Conservation (phyloP, 2,329 filamentous ascomycete genomes). For the Endoconidiophora polonica region DNA sequence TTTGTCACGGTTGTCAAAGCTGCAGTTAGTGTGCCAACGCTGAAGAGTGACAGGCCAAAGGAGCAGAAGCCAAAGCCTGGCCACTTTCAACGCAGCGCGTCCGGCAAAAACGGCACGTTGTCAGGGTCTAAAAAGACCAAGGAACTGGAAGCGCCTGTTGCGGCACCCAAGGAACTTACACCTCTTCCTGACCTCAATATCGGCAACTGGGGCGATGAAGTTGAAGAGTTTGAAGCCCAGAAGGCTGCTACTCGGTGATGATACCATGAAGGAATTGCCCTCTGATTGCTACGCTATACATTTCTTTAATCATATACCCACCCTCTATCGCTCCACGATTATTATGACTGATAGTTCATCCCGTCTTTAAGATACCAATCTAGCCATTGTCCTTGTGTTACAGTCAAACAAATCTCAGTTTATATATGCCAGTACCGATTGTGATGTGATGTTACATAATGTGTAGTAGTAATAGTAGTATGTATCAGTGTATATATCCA, state of each 20-base stretch:
- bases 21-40: neutral
- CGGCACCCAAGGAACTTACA: constrained; percentile 17
- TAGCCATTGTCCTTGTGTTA: too few relatives aligned
- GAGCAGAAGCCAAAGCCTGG: neutral
- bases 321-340: too few relatives aligned
- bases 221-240: constrained; percentile 30
- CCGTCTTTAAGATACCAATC: too few relatives aligned
- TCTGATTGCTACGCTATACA: neutral
- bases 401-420: too few relatives aligned
- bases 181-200: constrained; percentile 24
- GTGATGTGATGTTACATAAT: too few relatives aligned
- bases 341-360: too few relatives aligned
- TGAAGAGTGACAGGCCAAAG: too few relatives aligned
- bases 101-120: constrained; percentile 15
- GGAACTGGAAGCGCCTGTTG: constrained; percentile 12
- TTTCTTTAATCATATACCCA: too few relatives aligned
- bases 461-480: too few relatives aligned
- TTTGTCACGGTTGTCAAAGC: constrained; percentile 11
- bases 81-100: constrained; percentile 10
- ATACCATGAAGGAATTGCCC: neutral
- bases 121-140: constrained; percentile 13
- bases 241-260: neutral
- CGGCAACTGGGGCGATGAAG: constrained; percentile 41
- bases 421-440: too few relatives aligned
- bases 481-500: too few relatives aligned